Conservation (phyloP, 2,329 filamentous ascomycete species). For the Colletotrichum sp. region DNA sequence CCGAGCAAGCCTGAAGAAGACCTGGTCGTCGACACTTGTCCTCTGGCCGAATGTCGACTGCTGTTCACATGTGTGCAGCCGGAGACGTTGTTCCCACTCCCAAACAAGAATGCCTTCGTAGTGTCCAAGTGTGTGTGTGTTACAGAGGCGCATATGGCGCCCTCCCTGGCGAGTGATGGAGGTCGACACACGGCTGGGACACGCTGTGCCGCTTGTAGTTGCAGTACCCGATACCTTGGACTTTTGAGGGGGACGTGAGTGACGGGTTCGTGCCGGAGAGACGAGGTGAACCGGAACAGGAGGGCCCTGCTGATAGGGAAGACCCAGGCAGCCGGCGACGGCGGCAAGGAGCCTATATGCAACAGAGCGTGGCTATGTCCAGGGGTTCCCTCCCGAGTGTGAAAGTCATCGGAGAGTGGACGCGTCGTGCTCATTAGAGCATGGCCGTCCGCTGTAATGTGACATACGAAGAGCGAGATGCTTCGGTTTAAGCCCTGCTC, state of each 20-base stretch:
- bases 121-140: not conserved
- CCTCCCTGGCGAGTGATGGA: not conserved
- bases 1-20: not conserved
- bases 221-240: not conserved
- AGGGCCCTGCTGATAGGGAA: not conserved
- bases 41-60: not conserved
- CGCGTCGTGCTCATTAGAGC: not conserved
- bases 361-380: constrained; percentile 15
- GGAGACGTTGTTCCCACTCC: not conserved
- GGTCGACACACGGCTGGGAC: not conserved
- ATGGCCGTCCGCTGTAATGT: not conserved
- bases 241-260: not conserved
- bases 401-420: not conserved
- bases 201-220: not conserved
- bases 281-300: not conserved
- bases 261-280: not conserved
- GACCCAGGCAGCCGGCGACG: constrained; percentile 14
- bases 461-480: not conserved
- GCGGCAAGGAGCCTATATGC: constrained; percentile 13
- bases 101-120: not conserved
- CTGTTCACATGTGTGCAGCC: not conserved
- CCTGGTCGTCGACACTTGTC: not conserved
- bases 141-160: not conserved
- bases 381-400: constrained; percentile 10
- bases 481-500: not conserved